Base-by-base conservation (phyloP, 371 early-diverging fungal species). In the Apophysomyces ossiformis region DNA sequence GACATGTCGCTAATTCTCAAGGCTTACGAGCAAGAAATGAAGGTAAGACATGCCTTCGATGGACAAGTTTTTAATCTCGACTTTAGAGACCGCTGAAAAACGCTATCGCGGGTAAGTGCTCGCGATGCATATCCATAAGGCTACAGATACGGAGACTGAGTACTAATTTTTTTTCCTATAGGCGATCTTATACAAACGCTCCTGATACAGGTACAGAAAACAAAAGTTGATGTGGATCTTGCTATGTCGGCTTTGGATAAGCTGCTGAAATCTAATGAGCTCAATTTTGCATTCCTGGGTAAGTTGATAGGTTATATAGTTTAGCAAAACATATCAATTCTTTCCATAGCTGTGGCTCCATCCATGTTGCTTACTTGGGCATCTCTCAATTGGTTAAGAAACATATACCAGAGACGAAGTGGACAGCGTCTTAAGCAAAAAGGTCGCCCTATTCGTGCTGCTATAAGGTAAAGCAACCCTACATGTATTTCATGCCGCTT, bases 161-260 rank as follows among this genome's bases (percentile, higher is more conserved):
- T 16, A 37, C 11, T 26, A 8, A 21, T n/a, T 61, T 26, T 13
- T 41, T 32, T 44, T 9, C 16, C 12, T 47, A 41, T 67, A 69
- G 92, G 96, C 36, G 88, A 95, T 69, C 77, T 98, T 57, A 81
- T 97, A 35, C 90, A 91, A 36, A 86, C 93, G 3, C 85, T 98
- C 13, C 82, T 97, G 54, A 97, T 98, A 61, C 98, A 98, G 76
- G 82, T 93, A 1, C 94, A 93, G 75, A 93, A 94, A 71, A 89
- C 90, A 12, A 94, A 93, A 69, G 97, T 98, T 1, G 97, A 97
- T 74, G 86, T 94, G 12, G 96, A 93, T 61, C 74, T 93, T 8
- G 96, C 97, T 35, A 92, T 98, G 93, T 83, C 92, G 0, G 97
- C 96, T 0, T 70, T 98, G 18, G 98, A 98, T 76, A 94, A 96